Base-by-base conservation (phyloP, 306 rosid genomes). In the Sindora glabra region DNA sequence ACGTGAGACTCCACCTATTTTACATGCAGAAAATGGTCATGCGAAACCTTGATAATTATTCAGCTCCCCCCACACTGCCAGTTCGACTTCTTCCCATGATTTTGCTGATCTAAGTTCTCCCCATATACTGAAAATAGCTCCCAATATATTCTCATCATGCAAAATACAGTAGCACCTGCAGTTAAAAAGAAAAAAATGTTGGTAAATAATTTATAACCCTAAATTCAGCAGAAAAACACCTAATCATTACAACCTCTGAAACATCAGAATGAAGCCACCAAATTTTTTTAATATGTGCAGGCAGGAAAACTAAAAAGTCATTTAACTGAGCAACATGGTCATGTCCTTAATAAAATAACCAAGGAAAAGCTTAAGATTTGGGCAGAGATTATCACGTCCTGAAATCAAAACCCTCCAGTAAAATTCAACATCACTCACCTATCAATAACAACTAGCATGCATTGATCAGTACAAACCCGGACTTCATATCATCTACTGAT, bases 21-120 rank as follows among this genome's bases (percentile, higher is more conserved):
- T 24, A 49, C 29, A 33, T 13, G 48, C 59, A 19, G 53, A 60
- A 13, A 56, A 65, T 59, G 61, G 72, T 83, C 71, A 81, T 44
- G 79, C 62, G 65, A 83, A 81, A 52, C 92, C 95, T 69, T 66
- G 71, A 79, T 92, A 89, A 66, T 68, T 71, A 70, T 89, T 88
- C 59, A 92, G 70, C 33, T 73, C 89, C 12, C 95, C 90, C 96
- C 95, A 89, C 12, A 86, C 95, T 0, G 61, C 55, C 27, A 67
- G 78, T 76, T 92, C 96, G 61, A 92, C 91, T 69, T 79, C 95
- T 76, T 92, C 96, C 99, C 99, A 92, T 19, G 99, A 81, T 30
- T 80, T 30, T 21, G 89, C 92, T 29, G 77, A 68, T 68, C 67
- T 84, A 40, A 92, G 78, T 52, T 89, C 84, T 4, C 74, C 64